Conservation (phyloP, 2,329 filamentous ascomycete species). For the Dactylellina cionopaga region DNA sequence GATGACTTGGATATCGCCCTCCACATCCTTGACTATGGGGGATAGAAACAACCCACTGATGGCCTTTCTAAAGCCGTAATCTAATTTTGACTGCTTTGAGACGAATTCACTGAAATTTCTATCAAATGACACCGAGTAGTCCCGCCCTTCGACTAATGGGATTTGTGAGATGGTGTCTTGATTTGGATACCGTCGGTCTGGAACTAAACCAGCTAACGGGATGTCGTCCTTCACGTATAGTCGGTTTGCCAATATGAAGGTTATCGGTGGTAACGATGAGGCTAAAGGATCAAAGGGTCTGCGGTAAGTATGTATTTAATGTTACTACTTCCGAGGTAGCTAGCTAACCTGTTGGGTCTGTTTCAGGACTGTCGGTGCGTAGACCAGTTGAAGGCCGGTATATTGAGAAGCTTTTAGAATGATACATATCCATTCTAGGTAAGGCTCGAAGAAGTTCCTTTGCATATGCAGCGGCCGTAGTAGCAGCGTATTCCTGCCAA, state of each 20-base stretch:
- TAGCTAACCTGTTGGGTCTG: not conserved
- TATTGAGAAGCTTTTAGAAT: too few relatives aligned
- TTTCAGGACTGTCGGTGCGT: not conserved
- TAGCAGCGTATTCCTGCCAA: constrained; percentile 18
- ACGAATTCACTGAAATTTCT: constrained; percentile 37
- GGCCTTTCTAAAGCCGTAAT: constrained; percentile 19
- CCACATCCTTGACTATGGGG: constrained; percentile 15
- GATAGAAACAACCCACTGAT: constrained; percentile 28
- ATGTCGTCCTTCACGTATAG: constrained; percentile 31
- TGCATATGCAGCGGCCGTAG: constrained; percentile 7
- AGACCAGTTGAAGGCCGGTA: not conserved
- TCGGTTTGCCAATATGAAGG: constrained; percentile 17
- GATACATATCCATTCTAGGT: too few relatives aligned
- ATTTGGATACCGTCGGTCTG: constrained; percentile 33
- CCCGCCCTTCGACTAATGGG: constrained; percentile 6
- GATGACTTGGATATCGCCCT: constrained; percentile 24
- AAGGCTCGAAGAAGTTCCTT: constrained; percentile 16
- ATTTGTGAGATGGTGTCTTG: constrained; percentile 15
- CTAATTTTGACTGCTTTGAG: constrained; percentile 3
- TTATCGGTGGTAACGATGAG: constrained; percentile 3
- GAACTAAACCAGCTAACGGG: constrained; percentile 15
- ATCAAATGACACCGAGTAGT: constrained; percentile 28
- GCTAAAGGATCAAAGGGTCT: not conserved
- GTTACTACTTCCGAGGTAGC: not conserved
- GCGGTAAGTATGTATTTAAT: not conserved